Base-by-base conservation (phyloP, 768 basidiomycete genomes). In the Trametes maxima region DNA sequence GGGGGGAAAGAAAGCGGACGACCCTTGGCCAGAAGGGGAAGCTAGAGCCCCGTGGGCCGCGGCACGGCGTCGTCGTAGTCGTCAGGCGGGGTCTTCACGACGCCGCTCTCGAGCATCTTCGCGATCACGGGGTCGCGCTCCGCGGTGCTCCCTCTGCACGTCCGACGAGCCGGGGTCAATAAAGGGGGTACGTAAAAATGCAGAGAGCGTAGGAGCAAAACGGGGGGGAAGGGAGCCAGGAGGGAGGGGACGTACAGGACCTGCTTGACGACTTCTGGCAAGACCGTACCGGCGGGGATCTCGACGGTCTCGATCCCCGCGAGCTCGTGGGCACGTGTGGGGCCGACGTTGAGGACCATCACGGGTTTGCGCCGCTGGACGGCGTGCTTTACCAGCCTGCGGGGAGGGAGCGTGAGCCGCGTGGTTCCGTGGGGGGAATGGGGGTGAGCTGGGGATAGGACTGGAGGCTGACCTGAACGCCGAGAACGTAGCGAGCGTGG, bases 401-500 rank as follows among this genome's bases (percentile, higher is more conserved):
- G 16, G n/a, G n/a, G 28, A 33, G 28, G 22, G 22, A 14, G 42
- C 22, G 46, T 24, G 21, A 52, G 13, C 28, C 16, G 14, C 11
- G 36, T n/a, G n/a, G n/a, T n/a, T n/a, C n/a, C n/a, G n/a, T 5
- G 2, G 24, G 44, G 25, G 24, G 50, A n/a, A 54, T 28, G 21
- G 22, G 28, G 24, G n/a, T n/a, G n/a, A n/a, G n/a, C 19, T 35
- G n/a, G 17, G 14, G 33, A n/a, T 54, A 21, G 24, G 50, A 28
- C 3, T 37, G 14, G 22, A 33, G 42, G 57, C 76, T 24, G 65
- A 91, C 92, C 92, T 81, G 74, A 89, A 97, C 2, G 94, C 94
- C 6, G 92, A 95, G 74, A 90, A 97, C 0, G 95, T 98, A 0
- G 96, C 94, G 25, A 97, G 83, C 0, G 93, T 94, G 0, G 94